phyloP scores from a whole-genome alignment of 192 early-diverging fungal genomes.

The Gaertneriomyces sp. region DNA sequence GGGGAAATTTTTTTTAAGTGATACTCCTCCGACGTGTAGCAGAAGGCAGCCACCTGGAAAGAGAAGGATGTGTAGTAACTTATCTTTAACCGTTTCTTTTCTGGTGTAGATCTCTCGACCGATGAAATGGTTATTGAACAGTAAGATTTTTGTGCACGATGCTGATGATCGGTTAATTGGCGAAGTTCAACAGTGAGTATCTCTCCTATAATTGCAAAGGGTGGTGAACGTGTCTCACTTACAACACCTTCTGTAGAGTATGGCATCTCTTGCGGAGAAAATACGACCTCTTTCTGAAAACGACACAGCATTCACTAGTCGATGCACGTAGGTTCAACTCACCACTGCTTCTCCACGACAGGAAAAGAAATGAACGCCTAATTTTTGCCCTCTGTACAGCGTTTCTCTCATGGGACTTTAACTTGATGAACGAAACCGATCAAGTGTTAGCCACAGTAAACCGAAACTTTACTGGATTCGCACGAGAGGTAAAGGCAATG shows the following conservation, averaged over 20 bases:
- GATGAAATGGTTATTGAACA: slow-evolving; percentile 74
- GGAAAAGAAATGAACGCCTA: too few species aligned
- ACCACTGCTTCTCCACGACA: not conserved
- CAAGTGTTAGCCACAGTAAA: slow-evolving; percentile 59
- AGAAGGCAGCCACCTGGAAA: too few species aligned
- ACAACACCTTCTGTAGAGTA: slow-evolving; percentile 28
- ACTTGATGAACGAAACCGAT: slow-evolving; percentile 55
- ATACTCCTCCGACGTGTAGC: too few species aligned
- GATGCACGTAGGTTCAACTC: slow-evolving; percentile 14
- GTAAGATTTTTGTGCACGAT: slow-evolving; percentile 63
- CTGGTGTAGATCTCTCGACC: slow-evolving; percentile 43
- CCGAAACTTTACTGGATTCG: slow-evolving; percentile 80
- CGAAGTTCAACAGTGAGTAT: slow-evolving; percentile 66
- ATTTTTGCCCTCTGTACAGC: slow-evolving; percentile 15
- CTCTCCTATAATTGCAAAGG: not conserved
- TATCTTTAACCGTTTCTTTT: too few species aligned
- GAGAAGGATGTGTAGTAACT: too few species aligned
- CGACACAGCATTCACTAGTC: slow-evolving; percentile 44
- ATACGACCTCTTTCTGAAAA: slow-evolving; percentile 76
- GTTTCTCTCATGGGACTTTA: slow-evolving; percentile 80
- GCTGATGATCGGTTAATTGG: slow-evolving; percentile 64
- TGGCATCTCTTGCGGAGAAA: slow-evolving; percentile 78
- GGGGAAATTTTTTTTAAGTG: too few species aligned
- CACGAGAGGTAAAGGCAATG: slow-evolving; percentile 42
- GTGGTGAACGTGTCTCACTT: not conserved